Base-by-base conservation (phyloP, 306 rosid genomes). In the Begonia peltatifolia region DNA sequence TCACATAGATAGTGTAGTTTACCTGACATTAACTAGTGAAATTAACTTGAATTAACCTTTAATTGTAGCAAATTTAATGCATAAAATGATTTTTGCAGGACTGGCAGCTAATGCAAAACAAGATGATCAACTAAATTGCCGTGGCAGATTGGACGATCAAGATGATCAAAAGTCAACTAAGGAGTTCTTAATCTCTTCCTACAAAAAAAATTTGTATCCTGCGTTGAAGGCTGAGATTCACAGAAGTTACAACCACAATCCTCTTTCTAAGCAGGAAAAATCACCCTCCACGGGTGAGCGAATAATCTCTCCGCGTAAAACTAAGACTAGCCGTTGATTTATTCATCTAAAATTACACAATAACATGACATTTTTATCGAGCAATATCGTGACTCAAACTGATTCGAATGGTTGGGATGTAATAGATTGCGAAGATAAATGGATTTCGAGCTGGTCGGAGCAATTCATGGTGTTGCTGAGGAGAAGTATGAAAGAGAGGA, bases 401-500 rank as follows among this genome's bases (percentile, higher is more conserved):
- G 23, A 20, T 20, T 30, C 3, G 38, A 30, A 30, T 30, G 38
- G 6, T 30, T 30, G 38, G 38, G 38, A 30, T 30, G 38, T 30
- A 30, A 58, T 53, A 82, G 86, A 76, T 53, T 62, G 68, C 53
- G 72, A 73, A 41, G 76, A 71, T 43, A 60, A 80, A 68, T 82
- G 97, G 97, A 67, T 61, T 41, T 75, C 83, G 12, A 74, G 77
- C 67, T 89, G 97, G 97, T 82, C 79, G 81, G 81, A 68, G 62
- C 93, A 89, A 65, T 84, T 89, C 58, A 72, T 12, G 63, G 84
- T 89, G 51, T 76, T 89, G 42, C 87, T 89, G 43, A 68, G 69
- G 57, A 82, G 97, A 64, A 93, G 97, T 58, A 64, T 89, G 58
- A 58, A 69, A 42, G 97, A 84, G 51, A 82, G 97, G 54, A 82